A percentile compares a stretch with the other conserved stretches of the same genome.
Evolutionary conservation across 2,329 filamentous ascomycete species (phyloP).

Genomic region (Alternaria longipes): DNA sequence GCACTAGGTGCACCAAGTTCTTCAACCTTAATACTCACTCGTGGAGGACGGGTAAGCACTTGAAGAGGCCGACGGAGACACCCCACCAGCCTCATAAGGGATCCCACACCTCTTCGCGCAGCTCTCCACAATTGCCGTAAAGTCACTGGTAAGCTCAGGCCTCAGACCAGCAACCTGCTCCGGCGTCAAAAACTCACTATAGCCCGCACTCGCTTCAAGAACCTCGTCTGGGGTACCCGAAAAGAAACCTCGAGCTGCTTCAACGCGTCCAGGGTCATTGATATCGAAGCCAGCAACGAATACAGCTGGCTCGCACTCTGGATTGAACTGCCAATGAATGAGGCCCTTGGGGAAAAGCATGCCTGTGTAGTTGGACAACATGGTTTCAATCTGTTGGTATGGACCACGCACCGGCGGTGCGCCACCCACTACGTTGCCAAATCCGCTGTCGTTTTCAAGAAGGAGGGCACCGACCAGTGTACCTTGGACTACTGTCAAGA

Average conservation of each 20-base stretch:
- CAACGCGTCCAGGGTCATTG: slow-evolving; percentile 48
- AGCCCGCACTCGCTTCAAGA: slow-evolving; percentile 23
- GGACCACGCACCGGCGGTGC: slow-evolving; percentile 27
- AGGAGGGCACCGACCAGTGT: slow-evolving; percentile 49
- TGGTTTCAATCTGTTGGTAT: slow-evolving; percentile 45
- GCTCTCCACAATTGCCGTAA: slow-evolving; percentile 26
- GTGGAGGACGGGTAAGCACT: not conserved
- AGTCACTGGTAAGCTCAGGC: slow-evolving; percentile 26
- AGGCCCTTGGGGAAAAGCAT: slow-evolving; percentile 53
- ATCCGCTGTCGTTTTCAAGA: slow-evolving; percentile 47
- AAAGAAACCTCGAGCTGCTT: slow-evolving; percentile 48
- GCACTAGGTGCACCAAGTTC: not conserved
- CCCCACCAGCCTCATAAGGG: slow-evolving; percentile 15
- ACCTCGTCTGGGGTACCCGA: slow-evolving; percentile 28
- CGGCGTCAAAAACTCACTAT: slow-evolving; percentile 29
- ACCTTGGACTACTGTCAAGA: slow-evolving; percentile 51
- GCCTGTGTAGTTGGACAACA: slow-evolving; percentile 49
- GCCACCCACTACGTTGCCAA: slow-evolving; percentile 29
- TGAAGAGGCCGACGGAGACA: not conserved
- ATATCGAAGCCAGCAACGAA: slow-evolving; percentile 51
- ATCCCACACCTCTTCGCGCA: slow-evolving; percentile 35
- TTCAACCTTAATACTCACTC: not conserved
- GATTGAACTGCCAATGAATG: slow-evolving; percentile 57
- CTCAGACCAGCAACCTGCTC: slow-evolving; percentile 23
- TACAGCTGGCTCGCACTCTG: slow-evolving; percentile 51